Evolutionary conservation across 192 early-diverging fungal genomes (phyloP).

Genomic region (Podila clonocystis): DNA sequence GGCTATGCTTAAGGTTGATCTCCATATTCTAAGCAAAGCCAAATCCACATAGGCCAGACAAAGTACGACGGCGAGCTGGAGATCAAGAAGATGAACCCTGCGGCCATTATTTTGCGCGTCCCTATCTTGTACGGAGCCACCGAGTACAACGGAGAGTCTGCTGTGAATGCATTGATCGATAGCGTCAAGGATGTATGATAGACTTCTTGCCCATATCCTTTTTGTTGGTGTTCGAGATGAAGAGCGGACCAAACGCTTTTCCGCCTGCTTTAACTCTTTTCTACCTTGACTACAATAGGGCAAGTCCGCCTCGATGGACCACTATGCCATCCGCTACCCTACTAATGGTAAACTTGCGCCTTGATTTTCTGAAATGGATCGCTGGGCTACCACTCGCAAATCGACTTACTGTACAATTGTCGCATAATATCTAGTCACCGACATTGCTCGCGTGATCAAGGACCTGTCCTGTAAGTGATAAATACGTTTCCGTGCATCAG

Average conservation of each 20-base stretch:
- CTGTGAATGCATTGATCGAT: constrained; percentile 79
- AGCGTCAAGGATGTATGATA: constrained; percentile 59
- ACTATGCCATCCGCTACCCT: constrained; percentile 77
- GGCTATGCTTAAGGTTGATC: neutral
- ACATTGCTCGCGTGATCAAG: constrained; percentile 74
- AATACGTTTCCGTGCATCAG: too few species aligned
- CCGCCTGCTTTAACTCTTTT: neutral
- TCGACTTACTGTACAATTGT: neutral
- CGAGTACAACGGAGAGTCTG: constrained; percentile 76
- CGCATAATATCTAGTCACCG: constrained; percentile 55
- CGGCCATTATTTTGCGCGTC: constrained; percentile 77
- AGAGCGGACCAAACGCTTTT: neutral
- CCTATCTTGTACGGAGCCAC: constrained; percentile 81
- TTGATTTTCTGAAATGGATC: neutral
- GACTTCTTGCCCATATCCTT: constrained; percentile 5
- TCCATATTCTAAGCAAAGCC: too few species aligned
- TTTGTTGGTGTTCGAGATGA: neutral
- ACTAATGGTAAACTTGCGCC: constrained; percentile 67
- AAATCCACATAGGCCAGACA: constrained; percentile 59
- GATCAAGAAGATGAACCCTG: constrained; percentile 60
- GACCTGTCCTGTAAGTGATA: constrained; percentile 62
- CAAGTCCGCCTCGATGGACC: constrained; percentile 72
- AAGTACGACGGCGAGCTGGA: constrained; percentile 82
- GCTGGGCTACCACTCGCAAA: neutral
- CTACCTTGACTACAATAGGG: constrained; percentile 35